These are phyloP conservation scores for Clonostachys byssicola DNA, from an alignment of 2,329 filamentous ascomycete genomes.

Conservation along the genomic window DNA sequence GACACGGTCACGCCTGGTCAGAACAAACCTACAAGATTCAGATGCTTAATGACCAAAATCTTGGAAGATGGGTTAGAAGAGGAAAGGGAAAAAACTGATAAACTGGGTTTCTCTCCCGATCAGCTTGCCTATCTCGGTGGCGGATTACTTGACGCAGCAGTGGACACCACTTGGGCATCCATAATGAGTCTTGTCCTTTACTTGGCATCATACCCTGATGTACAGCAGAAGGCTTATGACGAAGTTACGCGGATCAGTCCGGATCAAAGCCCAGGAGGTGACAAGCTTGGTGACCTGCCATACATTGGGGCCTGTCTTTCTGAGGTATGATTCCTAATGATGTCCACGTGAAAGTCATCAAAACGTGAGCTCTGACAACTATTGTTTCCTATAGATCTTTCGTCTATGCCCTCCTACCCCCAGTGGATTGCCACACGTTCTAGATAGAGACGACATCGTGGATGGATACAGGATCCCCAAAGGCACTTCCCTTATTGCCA, in stretches of 20 bases:
- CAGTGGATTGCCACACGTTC: background rate
- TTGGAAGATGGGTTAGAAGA: background rate
- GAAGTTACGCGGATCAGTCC: constrained; percentile 17
- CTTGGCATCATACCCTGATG: constrained; percentile 5
- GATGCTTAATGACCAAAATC: background rate
- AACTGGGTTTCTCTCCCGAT: too few species aligned
- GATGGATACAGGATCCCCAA: constrained; percentile 34
- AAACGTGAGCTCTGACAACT: background rate
- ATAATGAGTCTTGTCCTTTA: background rate
- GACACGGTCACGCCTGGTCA: too few species aligned
- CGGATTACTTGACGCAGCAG: background rate
- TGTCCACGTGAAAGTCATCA: background rate
- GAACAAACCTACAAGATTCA: background rate
- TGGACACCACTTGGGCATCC: background rate
- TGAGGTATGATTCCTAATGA: background rate
- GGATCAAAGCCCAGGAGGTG: constrained; percentile 18
- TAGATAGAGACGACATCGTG: background rate
- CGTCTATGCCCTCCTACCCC: background rate
- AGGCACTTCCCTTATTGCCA: constrained; percentile 45
- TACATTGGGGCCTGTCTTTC: constrained; percentile 1
- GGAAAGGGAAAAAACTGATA: background rate
- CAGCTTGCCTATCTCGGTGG: background rate
- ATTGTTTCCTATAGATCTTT: background rate
- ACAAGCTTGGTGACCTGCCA: constrained; percentile 4
- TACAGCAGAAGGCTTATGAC: constrained; percentile 13